Evolutionary conservation across 2,329 filamentous ascomycete genomes (phyloP).

Genomic region (Fonsecaea pedrosoi): DNA sequence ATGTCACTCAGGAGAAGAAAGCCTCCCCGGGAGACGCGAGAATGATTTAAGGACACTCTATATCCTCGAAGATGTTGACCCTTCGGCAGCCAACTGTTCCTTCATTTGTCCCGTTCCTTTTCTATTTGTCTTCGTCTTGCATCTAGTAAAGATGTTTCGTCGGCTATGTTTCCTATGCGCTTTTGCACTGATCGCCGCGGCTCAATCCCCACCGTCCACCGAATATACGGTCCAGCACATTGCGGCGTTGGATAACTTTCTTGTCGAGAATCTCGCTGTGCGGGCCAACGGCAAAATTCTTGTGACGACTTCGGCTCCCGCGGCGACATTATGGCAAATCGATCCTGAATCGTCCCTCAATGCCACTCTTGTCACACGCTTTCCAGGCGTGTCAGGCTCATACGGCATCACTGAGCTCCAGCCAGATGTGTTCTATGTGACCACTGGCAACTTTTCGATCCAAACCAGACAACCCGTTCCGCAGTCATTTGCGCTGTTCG

Average conservation of each 20-base stretch:
- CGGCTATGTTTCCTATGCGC: background rate
- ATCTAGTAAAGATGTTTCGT: background rate
- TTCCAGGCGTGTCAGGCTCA: background rate
- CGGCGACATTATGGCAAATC: background rate
- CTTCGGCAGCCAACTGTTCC: background rate
- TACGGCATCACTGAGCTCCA: conserved; percentile 1
- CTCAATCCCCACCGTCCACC: background rate
- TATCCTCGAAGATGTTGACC: background rate
- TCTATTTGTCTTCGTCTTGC: background rate
- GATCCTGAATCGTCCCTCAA: background rate
- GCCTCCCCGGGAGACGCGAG: background rate
- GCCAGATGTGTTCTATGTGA: conserved; percentile 2
- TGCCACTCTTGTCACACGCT: background rate
- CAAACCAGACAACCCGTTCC: conserved; percentile 11
- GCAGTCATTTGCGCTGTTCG: conserved; percentile 8
- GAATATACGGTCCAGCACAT: background rate
- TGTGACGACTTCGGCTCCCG: background rate
- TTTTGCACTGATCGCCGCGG: background rate
- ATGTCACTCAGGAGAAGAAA: background rate
- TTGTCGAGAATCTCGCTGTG: conserved; percentile 1
- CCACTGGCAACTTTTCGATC: conserved; percentile 11
- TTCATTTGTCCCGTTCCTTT: background rate
- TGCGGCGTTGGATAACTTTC: background rate
- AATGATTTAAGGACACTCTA: background rate
- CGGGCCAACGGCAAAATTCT: background rate